Conservation (phyloP, 441 rosid species). For the Adansonia grandidieri region DNA sequence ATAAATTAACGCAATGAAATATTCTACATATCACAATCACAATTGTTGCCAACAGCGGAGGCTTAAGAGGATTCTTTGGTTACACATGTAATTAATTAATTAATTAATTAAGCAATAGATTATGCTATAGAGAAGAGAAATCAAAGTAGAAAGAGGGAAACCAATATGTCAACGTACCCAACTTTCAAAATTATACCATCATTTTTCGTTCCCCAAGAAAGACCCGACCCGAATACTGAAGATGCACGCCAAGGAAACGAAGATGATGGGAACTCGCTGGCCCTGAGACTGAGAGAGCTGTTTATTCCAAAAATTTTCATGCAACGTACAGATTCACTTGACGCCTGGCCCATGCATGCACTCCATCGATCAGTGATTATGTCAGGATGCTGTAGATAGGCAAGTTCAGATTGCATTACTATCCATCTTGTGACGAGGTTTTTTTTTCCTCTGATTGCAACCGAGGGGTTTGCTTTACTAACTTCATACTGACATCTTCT, state of each 20-base stretch:
- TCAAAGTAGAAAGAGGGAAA: conserved; percentile 18
- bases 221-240: conserved; percentile 23
- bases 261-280: not conserved
- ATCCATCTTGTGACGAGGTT: not conserved
- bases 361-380: conserved; percentile 6
- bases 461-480: not conserved
- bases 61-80: conserved; percentile 22
- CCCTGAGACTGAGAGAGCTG: not conserved
- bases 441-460: not conserved
- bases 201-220: conserved; percentile 28
- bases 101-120: not conserved
- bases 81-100: not conserved
- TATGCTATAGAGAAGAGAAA: conserved; percentile 8
- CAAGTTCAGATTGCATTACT: conserved; percentile 6
- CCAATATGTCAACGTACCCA: conserved; percentile 32
- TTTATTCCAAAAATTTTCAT: conserved; percentile 27
- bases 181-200: conserved; percentile 6
- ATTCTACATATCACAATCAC: conserved; percentile 21
- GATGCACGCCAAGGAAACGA: conserved; percentile 18
- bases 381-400: not conserved
- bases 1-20: conserved; percentile 16
- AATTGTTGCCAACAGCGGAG: conserved; percentile 29
- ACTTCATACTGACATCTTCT: not conserved
- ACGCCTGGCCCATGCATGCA: conserved; percentile 22
- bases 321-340: conserved; percentile 30